These are phyloP conservation scores for Vaccinium darrowii DNA, from an alignment of 148 eudicot species.

Conservation along the genomic window DNA sequence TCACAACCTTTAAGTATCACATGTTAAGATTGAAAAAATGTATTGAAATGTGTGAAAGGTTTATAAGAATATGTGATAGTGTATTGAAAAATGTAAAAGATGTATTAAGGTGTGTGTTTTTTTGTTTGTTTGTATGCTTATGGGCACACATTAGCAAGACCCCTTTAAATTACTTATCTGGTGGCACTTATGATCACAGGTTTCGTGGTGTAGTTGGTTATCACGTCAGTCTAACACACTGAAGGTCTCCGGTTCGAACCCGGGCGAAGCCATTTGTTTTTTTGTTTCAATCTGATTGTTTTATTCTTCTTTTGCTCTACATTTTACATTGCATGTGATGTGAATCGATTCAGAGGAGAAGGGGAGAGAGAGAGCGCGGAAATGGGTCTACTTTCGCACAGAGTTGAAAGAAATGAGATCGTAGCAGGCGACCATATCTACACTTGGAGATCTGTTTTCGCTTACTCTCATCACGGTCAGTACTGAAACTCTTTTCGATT, in stretches of 20 bases:
- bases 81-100: too few species aligned
- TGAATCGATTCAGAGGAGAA: not conserved
- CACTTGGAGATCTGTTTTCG: slow-evolving; percentile 25
- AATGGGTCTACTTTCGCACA: slow-evolving; percentile 22
- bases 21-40: too few species aligned
- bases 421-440: slow-evolving; percentile 35
- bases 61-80: too few species aligned
- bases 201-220: slow-evolving; percentile 99
- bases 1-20: too few species aligned
- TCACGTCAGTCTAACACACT: slow-evolving; percentile 99
- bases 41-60: too few species aligned
- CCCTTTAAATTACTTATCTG: too few species aligned
- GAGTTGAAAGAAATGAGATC: slow-evolving; percentile 22
- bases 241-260: slow-evolving; percentile 97
- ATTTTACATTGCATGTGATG: too few species aligned
- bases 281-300: not conserved
- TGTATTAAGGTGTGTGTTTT: too few species aligned
- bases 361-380: not conserved
- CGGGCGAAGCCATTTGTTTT: slow-evolving; percentile 67
- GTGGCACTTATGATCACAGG: slow-evolving; percentile 13
- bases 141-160: too few species aligned
- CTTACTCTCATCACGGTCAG: slow-evolving; percentile 34
- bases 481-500: not conserved
- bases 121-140: too few species aligned
- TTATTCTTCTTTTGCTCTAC: not conserved